A percentile compares a stretch with the other conserved stretches of the same genome.
Evolutionary conservation across 2,329 filamentous ascomycete species (phyloP).

Genomic region (Apiospora aurea): DNA sequence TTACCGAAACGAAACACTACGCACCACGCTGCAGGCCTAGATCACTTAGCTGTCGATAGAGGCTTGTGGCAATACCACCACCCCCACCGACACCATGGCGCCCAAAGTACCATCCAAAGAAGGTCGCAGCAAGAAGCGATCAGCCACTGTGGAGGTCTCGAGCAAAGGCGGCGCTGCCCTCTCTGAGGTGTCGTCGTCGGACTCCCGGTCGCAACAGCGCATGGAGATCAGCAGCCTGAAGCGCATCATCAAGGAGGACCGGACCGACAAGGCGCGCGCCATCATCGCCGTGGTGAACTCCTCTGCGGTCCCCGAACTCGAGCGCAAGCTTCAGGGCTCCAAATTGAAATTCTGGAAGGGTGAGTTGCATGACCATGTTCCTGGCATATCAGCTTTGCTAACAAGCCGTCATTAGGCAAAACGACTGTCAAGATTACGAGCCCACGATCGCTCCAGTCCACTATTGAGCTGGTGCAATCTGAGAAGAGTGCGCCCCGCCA

Average conservation of each 20-base stretch:
- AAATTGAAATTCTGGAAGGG: slow-evolving; percentile 26
- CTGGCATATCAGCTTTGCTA: background rate
- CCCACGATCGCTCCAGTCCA: slow-evolving; percentile 22
- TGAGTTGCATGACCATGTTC: background rate
- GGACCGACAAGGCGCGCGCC: slow-evolving; percentile 24
- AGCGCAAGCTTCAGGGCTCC: slow-evolving; percentile 24
- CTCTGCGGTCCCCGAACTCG: slow-evolving; percentile 20
- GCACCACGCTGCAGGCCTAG: background rate
- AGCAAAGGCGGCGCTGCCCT: background rate
- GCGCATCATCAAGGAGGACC: slow-evolving; percentile 27
- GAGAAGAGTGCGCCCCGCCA: slow-evolving; percentile 24
- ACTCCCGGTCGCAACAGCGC: background rate
- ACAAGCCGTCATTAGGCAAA: slow-evolving; percentile 6
- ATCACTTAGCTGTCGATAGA: slow-evolving; percentile 21
- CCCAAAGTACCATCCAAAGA: background rate
- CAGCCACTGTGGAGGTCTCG: background rate
- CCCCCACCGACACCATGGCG: background rate
- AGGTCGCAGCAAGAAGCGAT: background rate
- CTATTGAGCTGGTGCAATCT: slow-evolving; percentile 23
- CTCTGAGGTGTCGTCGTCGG: background rate
- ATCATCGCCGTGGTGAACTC: slow-evolving; percentile 26
- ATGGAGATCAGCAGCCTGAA: slow-evolving; percentile 22
- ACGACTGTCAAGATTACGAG: slow-evolving; percentile 23
- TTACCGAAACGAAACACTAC: background rate
- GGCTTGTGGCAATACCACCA: slow-evolving; percentile 16